Percentiles rank a stretch among this genome's conserved stretches.
Evolutionary conservation across 1,139 yeast genomes (phyloP).

Genomic region (Pichia sp.): DNA sequence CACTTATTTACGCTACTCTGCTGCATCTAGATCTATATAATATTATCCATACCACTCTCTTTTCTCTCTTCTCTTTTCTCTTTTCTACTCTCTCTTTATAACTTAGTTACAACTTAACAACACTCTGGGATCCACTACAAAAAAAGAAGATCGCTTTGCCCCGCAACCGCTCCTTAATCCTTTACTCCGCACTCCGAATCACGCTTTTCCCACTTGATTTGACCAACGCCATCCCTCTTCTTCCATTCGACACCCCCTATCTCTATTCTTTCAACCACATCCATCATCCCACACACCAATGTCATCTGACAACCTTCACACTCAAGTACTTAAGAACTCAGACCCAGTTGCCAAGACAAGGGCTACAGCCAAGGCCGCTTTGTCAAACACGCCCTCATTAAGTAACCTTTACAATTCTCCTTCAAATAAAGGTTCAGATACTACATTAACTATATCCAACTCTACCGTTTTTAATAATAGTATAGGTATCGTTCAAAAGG

Average conservation of each 20-base stretch:
- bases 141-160: too few species aligned
- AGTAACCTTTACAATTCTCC: slow-evolving; percentile 11
- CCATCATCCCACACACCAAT: too few species aligned
- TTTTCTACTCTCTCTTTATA: too few species aligned
- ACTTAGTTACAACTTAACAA: too few species aligned
- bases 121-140: too few species aligned
- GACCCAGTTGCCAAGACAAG: neutral
- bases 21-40: neutral
- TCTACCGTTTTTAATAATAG: slow-evolving; percentile 12
- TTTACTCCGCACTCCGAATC: too few species aligned
- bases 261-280: too few species aligned
- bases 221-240: too few species aligned
- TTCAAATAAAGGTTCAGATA: slow-evolving; percentile 12
- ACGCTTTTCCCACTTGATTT: too few species aligned
- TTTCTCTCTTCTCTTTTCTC: neutral
- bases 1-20: neutral
- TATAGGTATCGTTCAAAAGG: slow-evolving; percentile 10
- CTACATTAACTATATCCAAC: slow-evolving; percentile 4
- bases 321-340: neutral
- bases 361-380: neutral
- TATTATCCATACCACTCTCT: neutral
- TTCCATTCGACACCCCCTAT: too few species aligned
- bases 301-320: too few species aligned
- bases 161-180: too few species aligned
- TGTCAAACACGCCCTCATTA: slow-evolving; percentile 6